phyloP scores from a whole-genome alignment of 352 stramenopile species.

The Globisporangium cederbergense region DNA sequence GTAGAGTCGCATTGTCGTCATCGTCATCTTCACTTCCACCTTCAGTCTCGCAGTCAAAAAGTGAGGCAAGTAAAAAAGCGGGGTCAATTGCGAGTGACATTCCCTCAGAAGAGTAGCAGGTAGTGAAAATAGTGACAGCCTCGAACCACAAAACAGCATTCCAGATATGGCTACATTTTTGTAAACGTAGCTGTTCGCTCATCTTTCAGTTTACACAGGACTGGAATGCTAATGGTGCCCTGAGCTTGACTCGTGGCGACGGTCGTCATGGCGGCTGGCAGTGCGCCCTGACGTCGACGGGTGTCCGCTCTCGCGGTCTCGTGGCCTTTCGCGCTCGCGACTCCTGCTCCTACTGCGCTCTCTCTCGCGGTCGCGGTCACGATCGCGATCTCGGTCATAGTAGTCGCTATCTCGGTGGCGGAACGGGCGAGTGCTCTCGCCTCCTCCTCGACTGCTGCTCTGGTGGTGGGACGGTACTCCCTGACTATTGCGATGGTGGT shows the following conservation, averaged over 20 bases:
- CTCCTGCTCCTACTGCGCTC: conserved; percentile 20
- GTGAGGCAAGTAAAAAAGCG: not conserved
- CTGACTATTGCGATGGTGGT: conserved; percentile 10
- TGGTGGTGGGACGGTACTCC: conserved; percentile 10
- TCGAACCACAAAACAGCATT: not conserved
- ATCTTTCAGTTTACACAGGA: no score
- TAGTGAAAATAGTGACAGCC: no score
- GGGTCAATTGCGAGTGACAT: not conserved
- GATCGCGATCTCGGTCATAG: conserved; percentile 25
- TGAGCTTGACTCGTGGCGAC: conserved; percentile 3
- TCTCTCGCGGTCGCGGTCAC: conserved; percentile 17
- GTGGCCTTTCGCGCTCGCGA: conserved; percentile 16
- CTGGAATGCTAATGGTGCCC: not conserved
- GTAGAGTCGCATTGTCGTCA: not conserved
- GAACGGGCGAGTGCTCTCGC: conserved; percentile 5
- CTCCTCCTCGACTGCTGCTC: conserved; percentile 4
- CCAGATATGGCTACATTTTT: conserved; percentile 1
- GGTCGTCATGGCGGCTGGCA: conserved; percentile 9
- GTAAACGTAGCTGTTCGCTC: not conserved
- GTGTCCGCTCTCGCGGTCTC: conserved; percentile 16
- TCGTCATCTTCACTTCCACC: not conserved
- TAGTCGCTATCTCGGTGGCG: conserved; percentile 23
- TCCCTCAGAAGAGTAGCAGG: no score
- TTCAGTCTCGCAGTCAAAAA: not conserved
- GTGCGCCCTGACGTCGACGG: not conserved